Conservation (phyloP, 2,329 filamentous ascomycete species). For the Pezicula radicicola region DNA sequence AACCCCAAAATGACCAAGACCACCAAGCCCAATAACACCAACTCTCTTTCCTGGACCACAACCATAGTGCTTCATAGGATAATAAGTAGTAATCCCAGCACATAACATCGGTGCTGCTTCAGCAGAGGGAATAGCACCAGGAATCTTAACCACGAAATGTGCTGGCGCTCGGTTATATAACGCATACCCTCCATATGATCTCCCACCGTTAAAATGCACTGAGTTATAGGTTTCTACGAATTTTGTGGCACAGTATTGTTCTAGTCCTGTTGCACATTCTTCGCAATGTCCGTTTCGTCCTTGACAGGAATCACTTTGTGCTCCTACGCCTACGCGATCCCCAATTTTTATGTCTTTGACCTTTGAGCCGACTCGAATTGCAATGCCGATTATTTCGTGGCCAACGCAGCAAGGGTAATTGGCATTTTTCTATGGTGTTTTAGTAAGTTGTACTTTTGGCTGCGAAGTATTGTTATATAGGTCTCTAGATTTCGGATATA, state of each 20-base stretch:
- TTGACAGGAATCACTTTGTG: constrained; percentile 44
- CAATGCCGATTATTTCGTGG: constrained; percentile 66
- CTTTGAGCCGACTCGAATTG: constrained; percentile 63
- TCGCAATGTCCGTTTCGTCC: too few relatives aligned
- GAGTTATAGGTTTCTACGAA: too few relatives aligned
- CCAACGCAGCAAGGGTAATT: constrained; percentile 44
- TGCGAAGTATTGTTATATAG: constrained; percentile 34
- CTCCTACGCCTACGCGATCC: constrained; percentile 51
- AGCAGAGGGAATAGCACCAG: constrained; percentile 46
- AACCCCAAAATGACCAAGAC: constrained; percentile 69
- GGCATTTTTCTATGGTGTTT: too few relatives aligned
- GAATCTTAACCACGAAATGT: constrained; percentile 58
- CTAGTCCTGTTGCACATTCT: too few relatives aligned
- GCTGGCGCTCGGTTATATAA: constrained; percentile 45
- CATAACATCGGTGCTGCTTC: constrained; percentile 68
- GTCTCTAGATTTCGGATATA: too few relatives aligned
- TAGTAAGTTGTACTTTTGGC: too few relatives aligned
- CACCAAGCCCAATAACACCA: constrained; percentile 70
- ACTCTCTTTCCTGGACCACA: constrained; percentile 52
- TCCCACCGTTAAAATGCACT: too few relatives aligned
- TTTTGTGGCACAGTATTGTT: too few relatives aligned
- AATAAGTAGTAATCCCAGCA: constrained; percentile 65
- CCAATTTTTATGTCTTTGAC: constrained; percentile 55
- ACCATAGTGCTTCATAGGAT: constrained; percentile 45
- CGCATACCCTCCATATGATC: constrained; percentile 21